These are phyloP conservation scores for Boletus sp. DNA, from an alignment of 768 basidiomycete species.

Conservation along the genomic window DNA sequence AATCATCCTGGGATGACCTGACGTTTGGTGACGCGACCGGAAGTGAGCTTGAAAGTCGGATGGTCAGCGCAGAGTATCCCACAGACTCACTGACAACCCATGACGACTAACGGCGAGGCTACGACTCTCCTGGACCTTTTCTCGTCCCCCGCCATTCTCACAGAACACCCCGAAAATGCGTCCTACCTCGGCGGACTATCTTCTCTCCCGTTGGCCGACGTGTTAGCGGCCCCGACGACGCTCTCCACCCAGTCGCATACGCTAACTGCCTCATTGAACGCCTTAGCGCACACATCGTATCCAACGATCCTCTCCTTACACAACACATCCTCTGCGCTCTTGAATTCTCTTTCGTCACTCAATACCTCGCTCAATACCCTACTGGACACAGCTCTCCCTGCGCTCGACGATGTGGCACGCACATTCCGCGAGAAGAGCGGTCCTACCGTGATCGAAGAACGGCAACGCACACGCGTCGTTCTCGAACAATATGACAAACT, in stretches of 20 bases:
- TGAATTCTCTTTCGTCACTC: slow-evolving; percentile 68
- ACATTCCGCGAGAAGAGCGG: slow-evolving; percentile 74
- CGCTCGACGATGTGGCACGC: slow-evolving; percentile 68
- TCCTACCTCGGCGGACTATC: slow-evolving; percentile 66
- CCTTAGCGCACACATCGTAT: slow-evolving; percentile 87
- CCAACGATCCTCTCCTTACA: slow-evolving; percentile 90
- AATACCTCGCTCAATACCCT: slow-evolving; percentile 70
- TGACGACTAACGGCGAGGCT: slow-evolving; percentile 23
- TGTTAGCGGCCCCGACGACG: slow-evolving; percentile 69
- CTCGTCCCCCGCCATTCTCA: slow-evolving; percentile 13
- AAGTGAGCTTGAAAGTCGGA: neutral
- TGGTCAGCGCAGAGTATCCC: neutral
- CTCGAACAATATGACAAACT: slow-evolving; percentile 94
- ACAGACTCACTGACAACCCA: slow-evolving; percentile 4
- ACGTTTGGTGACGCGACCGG: neutral
- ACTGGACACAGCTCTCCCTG: slow-evolving; percentile 64
- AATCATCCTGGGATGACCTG: slow-evolving; percentile 1
- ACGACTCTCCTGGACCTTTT: slow-evolving; percentile 27
- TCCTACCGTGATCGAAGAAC: slow-evolving; percentile 60
- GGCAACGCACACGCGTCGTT: slow-evolving; percentile 77
- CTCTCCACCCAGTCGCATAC: slow-evolving; percentile 84
- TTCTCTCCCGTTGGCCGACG: slow-evolving; percentile 58
- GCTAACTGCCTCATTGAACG: slow-evolving; percentile 84
- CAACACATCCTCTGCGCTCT: slow-evolving; percentile 69
- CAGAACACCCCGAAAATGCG: slow-evolving; percentile 25